A percentile compares a stretch with the other conserved stretches of the same genome.
Evolutionary conservation across 495 filamentous ascomycete species (phyloP).

Genomic region (Jackrogersella multiformis): DNA sequence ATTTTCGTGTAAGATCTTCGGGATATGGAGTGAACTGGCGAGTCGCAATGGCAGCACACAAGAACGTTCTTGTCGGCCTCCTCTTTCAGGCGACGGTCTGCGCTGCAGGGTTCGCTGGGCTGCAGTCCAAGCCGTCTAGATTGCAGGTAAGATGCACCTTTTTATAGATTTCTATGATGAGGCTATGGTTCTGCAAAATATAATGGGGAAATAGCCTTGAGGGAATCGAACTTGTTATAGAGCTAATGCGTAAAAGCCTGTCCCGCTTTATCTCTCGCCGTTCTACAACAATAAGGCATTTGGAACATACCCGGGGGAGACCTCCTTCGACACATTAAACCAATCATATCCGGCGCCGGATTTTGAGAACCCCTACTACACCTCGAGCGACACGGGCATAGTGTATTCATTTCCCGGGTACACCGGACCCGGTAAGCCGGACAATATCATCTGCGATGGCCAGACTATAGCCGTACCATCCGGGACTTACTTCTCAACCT

Average conservation of each 20-base stretch:
- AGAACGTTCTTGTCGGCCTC: constrained; percentile 17
- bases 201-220: not conserved
- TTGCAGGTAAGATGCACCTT: constrained; percentile 21
- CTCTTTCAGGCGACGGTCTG: constrained; percentile 6
- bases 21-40: not conserved
- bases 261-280: constrained; percentile 47
- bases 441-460: constrained; percentile 57
- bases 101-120: not conserved
- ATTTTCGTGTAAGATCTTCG: constrained; percentile 19
- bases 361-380: constrained; percentile 49
- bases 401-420: constrained; percentile 60
- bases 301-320: constrained; percentile 53
- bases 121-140: not conserved
- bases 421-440: constrained; percentile 48
- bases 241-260: constrained; percentile 34
- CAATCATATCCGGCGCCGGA: constrained; percentile 57
- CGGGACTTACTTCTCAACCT: constrained; percentile 55
- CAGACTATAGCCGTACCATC: constrained; percentile 53
- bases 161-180: not conserved
- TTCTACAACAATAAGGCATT: constrained; percentile 59
- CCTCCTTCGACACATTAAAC: constrained; percentile 52
- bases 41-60: constrained; percentile 20
- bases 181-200: not conserved
- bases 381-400: constrained; percentile 54
- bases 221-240: not conserved